Evolutionary conservation across 345 rosid genomes (phyloP).

Genomic region (Nephelium lappaceum): DNA sequence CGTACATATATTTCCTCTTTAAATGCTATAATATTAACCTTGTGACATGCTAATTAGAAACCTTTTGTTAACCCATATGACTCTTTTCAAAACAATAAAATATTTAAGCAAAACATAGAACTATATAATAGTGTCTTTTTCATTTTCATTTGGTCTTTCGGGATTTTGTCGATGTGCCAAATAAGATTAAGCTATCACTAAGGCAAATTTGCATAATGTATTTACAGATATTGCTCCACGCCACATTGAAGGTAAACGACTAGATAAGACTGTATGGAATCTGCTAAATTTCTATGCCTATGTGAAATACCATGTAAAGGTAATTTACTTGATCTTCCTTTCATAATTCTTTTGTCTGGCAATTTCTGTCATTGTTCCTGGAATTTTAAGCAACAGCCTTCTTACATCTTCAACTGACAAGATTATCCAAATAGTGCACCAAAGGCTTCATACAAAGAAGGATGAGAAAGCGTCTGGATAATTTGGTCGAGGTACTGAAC

Average conservation of each 20-base stretch:
- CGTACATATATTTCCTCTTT: background rate
- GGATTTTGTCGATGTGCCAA: background rate
- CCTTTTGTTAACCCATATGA: background rate
- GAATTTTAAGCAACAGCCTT: background rate
- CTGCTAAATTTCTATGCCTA: conserved; percentile 77
- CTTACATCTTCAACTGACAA: conserved; percentile 20
- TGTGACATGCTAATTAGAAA: background rate
- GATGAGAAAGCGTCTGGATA: conserved; percentile 72
- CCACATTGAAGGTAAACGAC: conserved; percentile 65
- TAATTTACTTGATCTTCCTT: conserved; percentile 22
- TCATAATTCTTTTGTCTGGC: background rate
- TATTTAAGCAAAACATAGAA: background rate
- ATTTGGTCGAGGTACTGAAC: conserved; percentile 70
- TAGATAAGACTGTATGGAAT: conserved; percentile 83
- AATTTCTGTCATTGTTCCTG: background rate
- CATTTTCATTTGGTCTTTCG: background rate
- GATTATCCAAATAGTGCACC: conserved; percentile 54
- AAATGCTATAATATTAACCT: background rate
- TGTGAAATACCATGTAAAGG: conserved; percentile 85
- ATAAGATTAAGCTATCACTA: conserved; percentile 13
- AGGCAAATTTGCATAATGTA: conserved; percentile 6
- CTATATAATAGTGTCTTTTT: background rate
- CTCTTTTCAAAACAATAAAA: background rate
- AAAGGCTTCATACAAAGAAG: conserved; percentile 86
- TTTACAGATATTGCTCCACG: conserved; percentile 61